Base-by-base conservation (phyloP, 768 basidiomycete genomes). In the Hebeloma cylindrosporum region DNA sequence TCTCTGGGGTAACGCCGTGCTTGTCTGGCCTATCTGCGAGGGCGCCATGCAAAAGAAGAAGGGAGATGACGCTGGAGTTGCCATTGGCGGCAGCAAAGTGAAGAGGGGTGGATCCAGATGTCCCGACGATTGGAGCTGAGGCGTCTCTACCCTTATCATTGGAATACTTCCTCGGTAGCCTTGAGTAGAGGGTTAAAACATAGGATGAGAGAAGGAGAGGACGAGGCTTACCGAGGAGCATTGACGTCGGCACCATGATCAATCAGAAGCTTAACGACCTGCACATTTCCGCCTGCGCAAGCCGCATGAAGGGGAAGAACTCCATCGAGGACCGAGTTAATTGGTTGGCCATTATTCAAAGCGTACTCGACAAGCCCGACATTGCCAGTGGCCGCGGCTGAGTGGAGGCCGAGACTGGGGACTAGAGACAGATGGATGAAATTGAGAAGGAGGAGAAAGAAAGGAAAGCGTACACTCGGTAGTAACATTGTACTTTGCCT, bases 1-100 rank as follows among this genome's bases (percentile, higher is more conserved):
- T 77, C 60, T 91, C 88, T 16, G 95, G 88, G 1, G 89, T 94
- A 50, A 91, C 71, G 4, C 92, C 93, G 66, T 93, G 86, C 62
- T 98, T 99, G 69, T 99, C 95, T 4, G 84, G 63, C 32, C 83
- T 80, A 62, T 85, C 75, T 16, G 93, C 80, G 47, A 81, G 76
- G 6, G 95, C 96, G 36, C 93, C 93, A 51, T 82, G 83, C 13
- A 85, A 78, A 28, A 99, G 82, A 31, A 99, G 82, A 26, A 87
- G 80, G 48, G 74, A 76, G 33, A 93, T 80, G 54, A 93, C 82
- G 18, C 74, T 66, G 22, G 79, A 79, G 66, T 99, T 91, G 3
- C 94, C 94, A 57, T 96, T 93, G 21, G 95, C 93, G 25, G 93
- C 88, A 10, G 96, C 95, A 61, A 97, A 99, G 62, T 99, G 96